Evolutionary conservation across 1,284 basidiomycete species (phyloP).

Genomic region (Mycena sp.): DNA sequence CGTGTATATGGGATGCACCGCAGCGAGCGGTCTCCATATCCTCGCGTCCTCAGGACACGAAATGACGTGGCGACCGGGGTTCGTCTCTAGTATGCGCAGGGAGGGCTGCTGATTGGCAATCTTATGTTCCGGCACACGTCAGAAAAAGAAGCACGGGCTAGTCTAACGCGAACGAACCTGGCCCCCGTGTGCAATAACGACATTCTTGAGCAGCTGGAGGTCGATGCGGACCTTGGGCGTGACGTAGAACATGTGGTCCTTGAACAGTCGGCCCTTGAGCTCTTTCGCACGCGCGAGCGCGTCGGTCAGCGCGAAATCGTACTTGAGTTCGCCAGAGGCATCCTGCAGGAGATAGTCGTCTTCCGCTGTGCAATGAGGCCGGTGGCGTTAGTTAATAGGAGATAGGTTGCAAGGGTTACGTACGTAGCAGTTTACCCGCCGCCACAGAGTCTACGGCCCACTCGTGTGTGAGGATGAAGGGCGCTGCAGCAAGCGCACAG

Average conservation of each 20-base stretch:
- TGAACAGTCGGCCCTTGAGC: constrained; percentile 62
- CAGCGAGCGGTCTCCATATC: constrained; percentile 66
- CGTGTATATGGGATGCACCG: constrained; percentile 63
- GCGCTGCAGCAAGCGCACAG: constrained; percentile 70
- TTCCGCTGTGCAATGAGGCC: too few relatives aligned
- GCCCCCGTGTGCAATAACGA: constrained; percentile 75
- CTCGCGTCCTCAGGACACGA: constrained; percentile 67
- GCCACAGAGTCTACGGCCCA: constrained; percentile 74
- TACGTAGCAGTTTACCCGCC: constrained; percentile 68
- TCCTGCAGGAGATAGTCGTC: constrained; percentile 68
- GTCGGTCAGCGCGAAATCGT: constrained; percentile 66
- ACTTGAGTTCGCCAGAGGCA: constrained; percentile 66
- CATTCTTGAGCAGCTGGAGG: constrained; percentile 66
- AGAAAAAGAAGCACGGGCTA: neutral
- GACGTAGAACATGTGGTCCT: constrained; percentile 74
- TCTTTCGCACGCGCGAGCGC: constrained; percentile 65
- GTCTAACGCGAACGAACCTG: constrained; percentile 40
- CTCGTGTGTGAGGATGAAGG: constrained; percentile 66
- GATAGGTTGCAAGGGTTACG: constrained; percentile 38
- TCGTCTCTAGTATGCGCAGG: neutral
- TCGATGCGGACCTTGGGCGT: constrained; percentile 68
- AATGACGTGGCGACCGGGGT: constrained; percentile 50
- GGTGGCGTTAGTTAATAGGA: too few relatives aligned
- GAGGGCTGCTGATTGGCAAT: constrained; percentile 3
- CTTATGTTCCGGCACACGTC: constrained; percentile 57